Conservation (phyloP, 2,329 filamentous ascomycete genomes). For the Fusarium pininemorale region DNA sequence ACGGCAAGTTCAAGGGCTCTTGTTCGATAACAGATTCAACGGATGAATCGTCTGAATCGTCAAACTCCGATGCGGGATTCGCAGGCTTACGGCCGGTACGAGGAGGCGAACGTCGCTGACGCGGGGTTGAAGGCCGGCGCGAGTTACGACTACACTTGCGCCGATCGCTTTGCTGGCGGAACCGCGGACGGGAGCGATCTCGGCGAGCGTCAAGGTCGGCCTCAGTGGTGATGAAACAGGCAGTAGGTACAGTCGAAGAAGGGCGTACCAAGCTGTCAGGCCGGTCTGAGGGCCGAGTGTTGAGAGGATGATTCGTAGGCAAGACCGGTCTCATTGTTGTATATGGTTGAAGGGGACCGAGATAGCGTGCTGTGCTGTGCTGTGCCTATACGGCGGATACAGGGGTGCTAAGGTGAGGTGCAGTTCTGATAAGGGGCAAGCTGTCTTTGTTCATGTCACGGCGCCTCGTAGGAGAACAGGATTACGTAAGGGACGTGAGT, state of each 20-base stretch:
- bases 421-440: constrained; percentile 8
- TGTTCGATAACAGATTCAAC: constrained; percentile 31
- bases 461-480: background rate
- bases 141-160: constrained; percentile 35
- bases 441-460: constrained; percentile 20
- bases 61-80: constrained; percentile 22
- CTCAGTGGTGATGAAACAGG: constrained; percentile 51
- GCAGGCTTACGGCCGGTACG: constrained; percentile 17
- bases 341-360: constrained; percentile 12
- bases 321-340: constrained; percentile 42
- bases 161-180: constrained; percentile 32
- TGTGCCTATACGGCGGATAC: constrained; percentile 4
- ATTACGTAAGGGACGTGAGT: background rate
- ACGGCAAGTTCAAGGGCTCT: constrained; percentile 30
- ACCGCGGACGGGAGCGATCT: constrained; percentile 37
- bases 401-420: constrained; percentile 3
- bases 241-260: constrained; percentile 39
- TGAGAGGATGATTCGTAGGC: constrained; percentile 33
- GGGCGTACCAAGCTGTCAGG: constrained; percentile 33
- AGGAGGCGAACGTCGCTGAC: constrained; percentile 27
- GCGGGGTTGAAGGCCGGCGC: constrained; percentile 29
- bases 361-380: background rate
- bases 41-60: constrained; percentile 15
- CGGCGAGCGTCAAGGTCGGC: constrained; percentile 42
- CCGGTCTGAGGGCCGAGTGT: constrained; percentile 28